Evolutionary conservation across 2,329 filamentous ascomycete genomes (phyloP).

Genomic region (Teratosphaeria pseudoeucalypti): DNA sequence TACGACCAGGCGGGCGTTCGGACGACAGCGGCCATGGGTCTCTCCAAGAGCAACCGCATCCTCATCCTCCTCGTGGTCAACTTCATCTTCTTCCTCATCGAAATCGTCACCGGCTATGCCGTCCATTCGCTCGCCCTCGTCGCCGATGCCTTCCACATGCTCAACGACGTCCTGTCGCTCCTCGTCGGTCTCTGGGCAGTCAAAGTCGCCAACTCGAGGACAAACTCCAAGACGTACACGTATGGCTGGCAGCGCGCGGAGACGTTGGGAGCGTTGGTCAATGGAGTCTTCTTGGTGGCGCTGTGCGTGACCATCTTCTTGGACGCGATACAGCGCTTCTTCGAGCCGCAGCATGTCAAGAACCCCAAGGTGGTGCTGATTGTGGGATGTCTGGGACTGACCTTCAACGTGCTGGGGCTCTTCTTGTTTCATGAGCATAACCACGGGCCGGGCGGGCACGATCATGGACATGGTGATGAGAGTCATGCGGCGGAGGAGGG

Average conservation of each 20-base stretch:
- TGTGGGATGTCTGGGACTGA: conserved; percentile 75
- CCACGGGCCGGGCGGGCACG: conserved; percentile 58
- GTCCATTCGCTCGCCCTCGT: conserved; percentile 88
- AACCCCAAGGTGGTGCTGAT: conserved; percentile 81
- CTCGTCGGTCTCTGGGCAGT: conserved; percentile 93
- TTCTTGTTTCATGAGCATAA: conserved; percentile 89
- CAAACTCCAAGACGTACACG: conserved; percentile 77
- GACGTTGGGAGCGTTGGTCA: conserved; percentile 90
- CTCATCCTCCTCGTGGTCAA: conserved; percentile 88
- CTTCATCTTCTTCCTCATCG: conserved; percentile 77
- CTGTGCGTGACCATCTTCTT: conserved; percentile 94
- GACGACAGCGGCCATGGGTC: conserved; percentile 50
- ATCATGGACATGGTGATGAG: conserved; percentile 27
- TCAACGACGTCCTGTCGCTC: conserved; percentile 95
- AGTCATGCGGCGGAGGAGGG: conserved; percentile 42
- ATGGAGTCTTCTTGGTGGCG: conserved; percentile 93
- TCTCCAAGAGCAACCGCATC: conserved; percentile 89
- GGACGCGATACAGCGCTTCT: conserved; percentile 82
- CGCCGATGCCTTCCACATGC: conserved; percentile 97
- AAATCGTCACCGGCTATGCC: conserved; percentile 73
- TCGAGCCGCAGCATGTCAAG: conserved; percentile 78
- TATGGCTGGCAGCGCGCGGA: conserved; percentile 98
- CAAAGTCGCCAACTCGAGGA: conserved; percentile 71
- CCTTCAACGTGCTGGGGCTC: conserved; percentile 81
- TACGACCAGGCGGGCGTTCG: neutral